Conservation (phyloP, 148 eudicot genomes). For the Fagopyrum tataricum region DNA sequence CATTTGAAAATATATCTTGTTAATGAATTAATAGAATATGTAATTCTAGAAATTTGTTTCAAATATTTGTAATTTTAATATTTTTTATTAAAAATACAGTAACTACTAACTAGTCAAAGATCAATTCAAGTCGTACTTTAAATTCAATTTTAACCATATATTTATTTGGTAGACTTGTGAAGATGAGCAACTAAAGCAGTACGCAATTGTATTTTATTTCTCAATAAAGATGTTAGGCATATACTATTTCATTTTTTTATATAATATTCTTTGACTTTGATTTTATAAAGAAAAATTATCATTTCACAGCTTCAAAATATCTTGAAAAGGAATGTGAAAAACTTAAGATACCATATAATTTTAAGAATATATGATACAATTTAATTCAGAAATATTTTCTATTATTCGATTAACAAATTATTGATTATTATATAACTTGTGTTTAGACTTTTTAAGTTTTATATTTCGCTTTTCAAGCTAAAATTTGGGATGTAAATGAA, state of each 20-base stretch:
- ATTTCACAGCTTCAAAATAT: not conserved
- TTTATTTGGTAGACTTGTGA: not conserved
- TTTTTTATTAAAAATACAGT: too few species aligned
- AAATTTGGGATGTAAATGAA: too few species aligned
- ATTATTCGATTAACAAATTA: too few species aligned
- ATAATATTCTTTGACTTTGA: not conserved
- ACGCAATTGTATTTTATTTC: slow-evolving; percentile 1
- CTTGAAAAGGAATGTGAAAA: not conserved
- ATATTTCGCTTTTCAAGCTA: too few species aligned
- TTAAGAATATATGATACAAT: too few species aligned
- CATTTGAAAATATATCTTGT: too few species aligned
- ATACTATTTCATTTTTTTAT: not conserved
- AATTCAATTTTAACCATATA: not conserved
- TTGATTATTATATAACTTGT: too few species aligned
- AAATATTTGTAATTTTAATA: too few species aligned
- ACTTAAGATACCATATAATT: not conserved
- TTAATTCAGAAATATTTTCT: too few species aligned
- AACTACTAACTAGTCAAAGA: not conserved
- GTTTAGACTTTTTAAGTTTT: too few species aligned
- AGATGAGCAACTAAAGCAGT: not conserved
- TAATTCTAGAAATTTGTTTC: too few species aligned
- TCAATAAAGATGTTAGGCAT: not conserved
- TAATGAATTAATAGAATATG: too few species aligned
- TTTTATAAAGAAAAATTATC: not conserved
- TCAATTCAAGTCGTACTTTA: not conserved